phyloP scores from a whole-genome alignment of 164 flowering plant species.

The Cinnamomum chago region DNA sequence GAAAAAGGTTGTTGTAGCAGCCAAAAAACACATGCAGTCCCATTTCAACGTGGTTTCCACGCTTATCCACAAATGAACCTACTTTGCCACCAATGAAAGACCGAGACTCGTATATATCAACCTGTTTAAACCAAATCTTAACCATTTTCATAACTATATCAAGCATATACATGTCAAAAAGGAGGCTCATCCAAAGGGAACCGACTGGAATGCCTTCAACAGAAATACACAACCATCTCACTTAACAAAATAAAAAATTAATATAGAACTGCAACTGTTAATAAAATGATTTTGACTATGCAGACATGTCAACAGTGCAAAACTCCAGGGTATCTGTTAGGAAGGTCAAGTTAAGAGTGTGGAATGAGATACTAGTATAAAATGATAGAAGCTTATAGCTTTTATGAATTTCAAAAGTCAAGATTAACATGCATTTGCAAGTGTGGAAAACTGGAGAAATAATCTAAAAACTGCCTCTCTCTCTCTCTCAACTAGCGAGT shows the following conservation, averaged over 20 bases:
- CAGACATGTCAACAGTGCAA: constrained; percentile 2
- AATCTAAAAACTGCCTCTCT: too few species aligned
- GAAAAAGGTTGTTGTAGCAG: constrained; percentile 93
- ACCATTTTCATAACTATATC: constrained; percentile 1
- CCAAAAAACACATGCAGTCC: constrained; percentile 98
- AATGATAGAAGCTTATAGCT: too few species aligned
- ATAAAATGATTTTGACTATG: too few species aligned
- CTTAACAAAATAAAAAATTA: neutral
- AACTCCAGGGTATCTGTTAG: neutral
- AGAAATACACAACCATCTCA: neutral
- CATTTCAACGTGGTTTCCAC: constrained; percentile 97
- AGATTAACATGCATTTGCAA: too few species aligned
- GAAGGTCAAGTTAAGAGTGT: too few species aligned
- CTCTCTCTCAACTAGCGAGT: too few species aligned
- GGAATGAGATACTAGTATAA: too few species aligned
- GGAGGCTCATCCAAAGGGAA: constrained; percentile 5
- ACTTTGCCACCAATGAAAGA: constrained; percentile 96
- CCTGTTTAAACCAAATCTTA: constrained; percentile 38
- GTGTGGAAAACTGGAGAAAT: too few species aligned
- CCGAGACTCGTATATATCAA: constrained; percentile 94
- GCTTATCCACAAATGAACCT: constrained; percentile 87
- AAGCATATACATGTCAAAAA: neutral
- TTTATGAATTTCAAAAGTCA: too few species aligned
- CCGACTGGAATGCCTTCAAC: neutral
- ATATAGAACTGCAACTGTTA: neutral